Evolutionary conservation across 208 protist species (phyloP), one percentile per base, ranked within the genome.

Genomic region (Crithidia expoeki): DNA sequence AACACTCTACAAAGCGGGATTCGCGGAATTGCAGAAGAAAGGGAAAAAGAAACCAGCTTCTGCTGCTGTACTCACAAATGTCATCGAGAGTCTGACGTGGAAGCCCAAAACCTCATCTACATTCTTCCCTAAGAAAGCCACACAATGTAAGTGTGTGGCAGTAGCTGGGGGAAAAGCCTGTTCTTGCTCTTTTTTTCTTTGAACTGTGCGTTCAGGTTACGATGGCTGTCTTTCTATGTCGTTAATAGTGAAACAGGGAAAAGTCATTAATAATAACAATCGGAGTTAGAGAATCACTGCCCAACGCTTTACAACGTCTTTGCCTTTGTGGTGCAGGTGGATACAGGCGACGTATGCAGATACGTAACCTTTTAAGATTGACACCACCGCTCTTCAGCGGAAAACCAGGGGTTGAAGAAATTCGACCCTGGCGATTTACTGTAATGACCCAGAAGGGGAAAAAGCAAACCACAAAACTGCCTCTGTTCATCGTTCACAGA

Each of bases 111-210:
- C n/a, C n/a, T n/a, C n/a, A n/a, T n/a, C n/a, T n/a, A n/a, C n/a
- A n/a, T n/a, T n/a, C n/a, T n/a, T n/a, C n/a, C n/a, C n/a, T n/a
- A n/a, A n/a, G n/a, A n/a, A n/a, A n/a, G n/a, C n/a, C n/a, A n/a
- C n/a, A n/a, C n/a, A n/a, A n/a, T n/a, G n/a, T n/a, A n/a, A n/a
- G n/a, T n/a, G n/a, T n/a, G n/a, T n/a, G n/a, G n/a, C n/a, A n/a
- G n/a, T n/a, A n/a, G n/a, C n/a, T n/a, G n/a, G n/a, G n/a, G n/a
- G n/a, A n/a, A n/a, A n/a, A n/a, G n/a, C n/a, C n/a, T n/a, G n/a
- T 21, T 51, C 10, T 67, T 21, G 17, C 72, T 27, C 23, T 70
- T 12, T 65, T 58, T 25, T 76, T 65, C 7, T 14, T 68, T 71
- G 58, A 5, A 33, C 62, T 71, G 73, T 46, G 25, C 57, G 17